Conservation (phyloP, 2,329 filamentous ascomycete genomes). For the Rhytidhysteron rufulum region DNA sequence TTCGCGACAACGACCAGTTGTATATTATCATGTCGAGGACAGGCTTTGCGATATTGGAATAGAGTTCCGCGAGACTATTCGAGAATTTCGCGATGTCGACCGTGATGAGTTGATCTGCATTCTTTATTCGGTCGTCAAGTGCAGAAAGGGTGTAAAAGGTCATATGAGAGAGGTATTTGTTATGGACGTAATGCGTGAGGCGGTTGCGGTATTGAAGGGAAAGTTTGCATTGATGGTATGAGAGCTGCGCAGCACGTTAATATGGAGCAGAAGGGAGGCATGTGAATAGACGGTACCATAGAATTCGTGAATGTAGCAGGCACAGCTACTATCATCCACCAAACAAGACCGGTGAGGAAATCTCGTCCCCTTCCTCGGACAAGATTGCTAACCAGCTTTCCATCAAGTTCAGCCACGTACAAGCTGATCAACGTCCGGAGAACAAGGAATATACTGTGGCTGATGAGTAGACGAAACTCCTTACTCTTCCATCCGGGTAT, state of each 20-base stretch:
- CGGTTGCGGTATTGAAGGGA: slow-evolving; percentile 89
- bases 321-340: slow-evolving; percentile 98
- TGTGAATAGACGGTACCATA: slow-evolving; percentile 62
- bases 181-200: slow-evolving; percentile 90
- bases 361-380: slow-evolving; percentile 89
- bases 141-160: slow-evolving; percentile 97
- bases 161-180: slow-evolving; percentile 94
- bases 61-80: slow-evolving; percentile 89
- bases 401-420: slow-evolving; percentile 95
- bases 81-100: slow-evolving; percentile 97
- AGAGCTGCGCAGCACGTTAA: slow-evolving; percentile 57
- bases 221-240: slow-evolving; percentile 94
- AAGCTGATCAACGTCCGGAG: slow-evolving; percentile 87
- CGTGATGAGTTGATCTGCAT: slow-evolving; percentile 94
- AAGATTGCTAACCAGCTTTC: slow-evolving; percentile 83
- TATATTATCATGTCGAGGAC: slow-evolving; percentile 95
- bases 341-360: slow-evolving; percentile 81
- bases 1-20: slow-evolving; percentile 88
- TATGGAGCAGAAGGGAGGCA: not conserved
- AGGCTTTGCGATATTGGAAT: slow-evolving; percentile 94
- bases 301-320: slow-evolving; percentile 98
- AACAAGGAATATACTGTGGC: slow-evolving; percentile 90
- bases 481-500: slow-evolving; percentile 87
- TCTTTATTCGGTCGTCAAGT: slow-evolving; percentile 95
- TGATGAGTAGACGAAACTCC: slow-evolving; percentile 79